phyloP scores from a whole-genome alignment of 352 stramenopile genomes.

The Globisporangium megalacanthum region DNA sequence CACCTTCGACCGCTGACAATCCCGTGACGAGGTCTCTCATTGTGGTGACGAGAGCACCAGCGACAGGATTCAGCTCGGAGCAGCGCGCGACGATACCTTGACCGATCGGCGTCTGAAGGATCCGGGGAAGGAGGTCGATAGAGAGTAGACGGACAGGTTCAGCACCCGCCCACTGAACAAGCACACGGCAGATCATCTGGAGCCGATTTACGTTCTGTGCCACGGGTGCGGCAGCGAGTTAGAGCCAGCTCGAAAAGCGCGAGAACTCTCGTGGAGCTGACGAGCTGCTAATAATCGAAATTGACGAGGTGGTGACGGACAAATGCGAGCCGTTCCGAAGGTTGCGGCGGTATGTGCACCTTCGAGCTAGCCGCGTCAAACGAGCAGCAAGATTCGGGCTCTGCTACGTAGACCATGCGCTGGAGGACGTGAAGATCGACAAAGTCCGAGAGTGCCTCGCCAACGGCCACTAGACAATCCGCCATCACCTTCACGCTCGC shows the following conservation, averaged over 20 bases:
- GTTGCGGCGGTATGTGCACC: neutral
- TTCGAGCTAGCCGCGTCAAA: conserved; percentile 1
- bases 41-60: neutral
- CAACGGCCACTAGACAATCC: neutral
- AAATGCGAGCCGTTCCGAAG: neutral
- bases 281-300: neutral
- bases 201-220: neutral
- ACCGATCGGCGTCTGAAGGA: neutral
- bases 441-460: neutral
- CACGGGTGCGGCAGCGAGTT: neutral
- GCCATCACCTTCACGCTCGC: neutral
- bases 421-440: conserved; percentile 2
- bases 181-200: neutral
- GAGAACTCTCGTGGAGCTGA: neutral
- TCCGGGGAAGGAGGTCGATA: neutral
- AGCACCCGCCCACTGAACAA: neutral
- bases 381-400: neutral
- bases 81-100: neutral
- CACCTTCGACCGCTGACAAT: neutral
- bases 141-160: conserved; percentile 1
- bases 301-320: neutral
- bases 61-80: neutral
- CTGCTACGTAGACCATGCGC: conserved; percentile 1
- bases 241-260: neutral
- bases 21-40: neutral